Base-by-base conservation (phyloP, 2,329 filamentous ascomycete genomes). In the Colletotrichum sp. region DNA sequence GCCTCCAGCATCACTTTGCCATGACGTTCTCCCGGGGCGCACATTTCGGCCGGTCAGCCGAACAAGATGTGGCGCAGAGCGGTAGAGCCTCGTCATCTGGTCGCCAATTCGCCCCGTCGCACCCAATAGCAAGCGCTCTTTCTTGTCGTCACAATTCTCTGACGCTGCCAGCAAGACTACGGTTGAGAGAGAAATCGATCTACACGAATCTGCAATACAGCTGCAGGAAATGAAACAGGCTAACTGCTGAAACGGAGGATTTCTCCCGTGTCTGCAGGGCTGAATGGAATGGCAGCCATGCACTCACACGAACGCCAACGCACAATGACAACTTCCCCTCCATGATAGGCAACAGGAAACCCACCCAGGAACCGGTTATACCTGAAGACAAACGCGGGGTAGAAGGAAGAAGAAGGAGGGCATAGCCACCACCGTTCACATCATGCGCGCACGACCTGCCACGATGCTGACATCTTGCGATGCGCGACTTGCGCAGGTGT, bases 181-280 rank as follows among this genome's bases (percentile, higher is more conserved):
- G 63, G 43, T 21, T 30, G 12, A 18, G 32, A 72, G 39, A 55
- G n/a, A 57, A 61, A 43, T 34, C 28, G 57, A 64, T 73, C n/a
- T 59, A 43, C 70, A 21, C 32, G n/a, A 43, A 43, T 48, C 66
- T 48, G 30, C 57, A 57, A 61, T 36, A 67, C 21, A 36, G 32
- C 43, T 75, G 63, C 69, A 75, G 63, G n/a, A 63, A 52, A 21
- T 73, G 64, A 75, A 75, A 75, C 69, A 73, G 39, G 32, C 69
- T 73, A 73, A 68, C 16, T 26, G 39, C 43, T 68, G 63, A 73
- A 64, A 73, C 69, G 63, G 64, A 68, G 32, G 63, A 43, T 59
- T 67, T 59, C 16, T 28, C 43, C 69, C 48, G 48, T 67, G 72
- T 65, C 68, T 72, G 36, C 67, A 74, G 61, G 72, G 72, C 72